Evolutionary conservation across 306 rosid species (phyloP), one percentile per base, ranked within the genome.

Genomic region (Cotoneaster glaucophyllus): DNA sequence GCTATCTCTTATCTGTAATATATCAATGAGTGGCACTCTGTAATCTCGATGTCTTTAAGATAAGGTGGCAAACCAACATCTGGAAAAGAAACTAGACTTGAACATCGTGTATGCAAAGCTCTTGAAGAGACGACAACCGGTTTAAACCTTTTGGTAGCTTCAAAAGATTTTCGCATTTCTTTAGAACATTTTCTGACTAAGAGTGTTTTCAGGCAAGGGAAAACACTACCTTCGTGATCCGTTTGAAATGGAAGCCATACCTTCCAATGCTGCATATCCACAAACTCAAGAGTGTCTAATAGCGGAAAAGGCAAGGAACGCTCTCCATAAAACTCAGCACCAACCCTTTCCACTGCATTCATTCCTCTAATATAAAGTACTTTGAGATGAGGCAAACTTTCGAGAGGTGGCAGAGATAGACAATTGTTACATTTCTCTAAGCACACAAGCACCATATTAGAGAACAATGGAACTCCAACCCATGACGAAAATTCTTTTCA

Each of bases 1-100:
- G 37, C 78, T 22, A 0, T 0, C 0, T 0, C 0, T 0, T 1
- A 65, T 52, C 2, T 0, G 0, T 8, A 75, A 56, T 52, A n/a
- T 19, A 5, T 1, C 21, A 71, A 34, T 22, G 75, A 71, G 12
- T 6, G 0, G 1, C 75, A 71, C 1, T 0, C 0, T 4, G 0
- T 0, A 31, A 53, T 71, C 8, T 3, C 0, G 1, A 71, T 5
- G 19, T 19, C 2, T 31, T 32, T 21, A 19, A 71, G 32, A 54
- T 50, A 71, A 12, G 64, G 19, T 18, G 75, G 75, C 3, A 71
- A 2, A 19, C 31, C 64, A 11, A 2, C 64, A 6, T 71, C 14
- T 34, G 64, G 31, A 3, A 71, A 71, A n/a, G 50, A 71, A 22
- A 19, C 63, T 13, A 71, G 21, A 71, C 8, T 0, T 71, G 75